A percentile compares a stretch with the other conserved stretches of the same genome.
Evolutionary conservation across 768 basidiomycete genomes (phyloP).

Genomic region (Paxillus rubicundulus): DNA sequence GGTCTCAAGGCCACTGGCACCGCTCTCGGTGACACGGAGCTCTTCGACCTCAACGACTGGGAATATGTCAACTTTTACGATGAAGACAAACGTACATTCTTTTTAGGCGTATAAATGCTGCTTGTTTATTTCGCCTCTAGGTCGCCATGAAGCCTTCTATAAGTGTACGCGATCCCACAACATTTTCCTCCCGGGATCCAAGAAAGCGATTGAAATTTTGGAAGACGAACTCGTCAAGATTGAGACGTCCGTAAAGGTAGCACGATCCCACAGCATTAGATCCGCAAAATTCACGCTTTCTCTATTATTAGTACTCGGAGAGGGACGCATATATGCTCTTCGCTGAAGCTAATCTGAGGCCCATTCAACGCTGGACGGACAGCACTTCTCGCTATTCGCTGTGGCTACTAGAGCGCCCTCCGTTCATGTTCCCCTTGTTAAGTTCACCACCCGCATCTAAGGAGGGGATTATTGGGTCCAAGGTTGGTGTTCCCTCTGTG

Average conservation of each 20-base stretch:
- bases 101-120: constrained; percentile 1
- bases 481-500: constrained; percentile 66
- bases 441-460: constrained; percentile 33
- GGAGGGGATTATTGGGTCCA: constrained; percentile 21
- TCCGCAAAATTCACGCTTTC: neutral
- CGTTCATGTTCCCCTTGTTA: constrained; percentile 71
- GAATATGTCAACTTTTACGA: constrained; percentile 66
- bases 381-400: constrained; percentile 69
- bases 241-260: constrained; percentile 86
- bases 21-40: constrained; percentile 59
- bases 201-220: constrained; percentile 50
- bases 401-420: constrained; percentile 88
- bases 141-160: constrained; percentile 83
- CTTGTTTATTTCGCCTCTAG: constrained; percentile 32
- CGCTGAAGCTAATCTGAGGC: constrained; percentile 69
- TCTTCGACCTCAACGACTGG: constrained; percentile 72
- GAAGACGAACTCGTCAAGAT: constrained; percentile 79
- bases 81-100: constrained; percentile 44
- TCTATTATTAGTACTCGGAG: constrained; percentile 66
- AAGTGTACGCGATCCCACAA: constrained; percentile 61
- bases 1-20: constrained; percentile 69
- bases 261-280: neutral
- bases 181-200: constrained; percentile 47
- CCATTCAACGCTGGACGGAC: constrained; percentile 86
- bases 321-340: constrained; percentile 70